A percentile compares a stretch with the other conserved stretches of the same genome.
These are phyloP conservation scores for Otatea glauca DNA, from an alignment of 176 grass and related monocot species.

Conservation along the genomic window DNA sequence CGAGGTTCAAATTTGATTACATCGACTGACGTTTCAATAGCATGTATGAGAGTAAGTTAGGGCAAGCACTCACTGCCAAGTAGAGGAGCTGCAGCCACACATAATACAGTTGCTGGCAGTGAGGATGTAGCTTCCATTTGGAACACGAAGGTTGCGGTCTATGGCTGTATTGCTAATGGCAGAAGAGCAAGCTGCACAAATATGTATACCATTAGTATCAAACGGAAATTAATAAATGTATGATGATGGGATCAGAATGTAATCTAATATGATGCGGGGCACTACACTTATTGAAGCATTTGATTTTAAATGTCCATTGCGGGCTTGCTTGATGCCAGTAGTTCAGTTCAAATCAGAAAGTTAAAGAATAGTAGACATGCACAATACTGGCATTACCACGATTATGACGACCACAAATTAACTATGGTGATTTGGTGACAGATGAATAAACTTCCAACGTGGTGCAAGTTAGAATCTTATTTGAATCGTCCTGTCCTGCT, in stretches of 20 bases:
- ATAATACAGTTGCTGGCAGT: slow-evolving; percentile 84
- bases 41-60: slow-evolving; percentile 1
- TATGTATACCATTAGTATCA: not conserved
- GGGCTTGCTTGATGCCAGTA: not conserved
- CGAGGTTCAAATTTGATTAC: not conserved
- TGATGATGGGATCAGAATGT: not conserved
- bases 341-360: not conserved
- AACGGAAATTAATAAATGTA: not conserved
- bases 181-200: slow-evolving; percentile 70
- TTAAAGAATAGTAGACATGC: not conserved
- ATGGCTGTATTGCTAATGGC: slow-evolving; percentile 62
- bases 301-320: not conserved
- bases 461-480: slow-evolving; percentile 6
- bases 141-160: slow-evolving; percentile 62
- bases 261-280: not conserved
- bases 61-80: slow-evolving; percentile 70
- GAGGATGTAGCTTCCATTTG: slow-evolving; percentile 82
- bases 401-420: not conserved
- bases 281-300: slow-evolving; percentile 12
- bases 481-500: not conserved
- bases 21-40: not conserved
- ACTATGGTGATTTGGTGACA: not conserved
- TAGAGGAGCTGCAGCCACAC: slow-evolving; percentile 82
- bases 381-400: not conserved
- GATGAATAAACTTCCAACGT: not conserved